Conservation (phyloP, 2,329 filamentous ascomycete species). For the Zalaria sp. region DNA sequence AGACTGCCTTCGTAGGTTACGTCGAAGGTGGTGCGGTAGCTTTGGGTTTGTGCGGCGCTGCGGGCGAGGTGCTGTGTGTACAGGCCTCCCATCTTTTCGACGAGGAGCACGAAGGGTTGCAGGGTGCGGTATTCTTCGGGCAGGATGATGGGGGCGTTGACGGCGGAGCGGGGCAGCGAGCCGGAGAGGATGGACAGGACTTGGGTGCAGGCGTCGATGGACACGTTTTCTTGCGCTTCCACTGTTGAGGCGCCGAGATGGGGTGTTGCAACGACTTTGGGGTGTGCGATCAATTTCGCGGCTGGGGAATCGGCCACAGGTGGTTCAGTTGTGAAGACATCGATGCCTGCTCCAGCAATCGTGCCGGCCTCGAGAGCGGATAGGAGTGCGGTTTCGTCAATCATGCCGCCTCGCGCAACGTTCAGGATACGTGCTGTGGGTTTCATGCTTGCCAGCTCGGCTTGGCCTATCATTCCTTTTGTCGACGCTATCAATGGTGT, state of each 20-base stretch:
- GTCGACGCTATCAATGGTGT: constrained; percentile 69
- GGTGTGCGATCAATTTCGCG: constrained; percentile 49
- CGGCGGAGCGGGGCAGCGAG: constrained; percentile 59
- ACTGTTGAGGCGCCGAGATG: constrained; percentile 68
- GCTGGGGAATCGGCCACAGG: constrained; percentile 46
- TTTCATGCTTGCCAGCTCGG: constrained; percentile 59
- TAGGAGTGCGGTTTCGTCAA: constrained; percentile 61
- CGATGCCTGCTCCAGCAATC: constrained; percentile 64
- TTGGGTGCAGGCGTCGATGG: constrained; percentile 69
- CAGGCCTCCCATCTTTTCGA: constrained; percentile 66
- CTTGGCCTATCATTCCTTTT: constrained; percentile 54
- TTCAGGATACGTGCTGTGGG: constrained; percentile 60
- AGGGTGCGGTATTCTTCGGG: constrained; percentile 68
- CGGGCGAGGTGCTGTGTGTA: constrained; percentile 62
- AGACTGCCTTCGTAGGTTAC: constrained; percentile 66
- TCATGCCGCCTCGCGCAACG: constrained; percentile 65
- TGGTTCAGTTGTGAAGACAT: constrained; percentile 68
- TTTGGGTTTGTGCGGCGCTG: constrained; percentile 16
- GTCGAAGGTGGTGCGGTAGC: constrained; percentile 56
- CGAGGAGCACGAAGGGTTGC: constrained; percentile 59
- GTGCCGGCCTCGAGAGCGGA: constrained; percentile 54
- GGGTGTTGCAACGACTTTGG: constrained; percentile 62
- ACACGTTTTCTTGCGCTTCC: constrained; percentile 75
- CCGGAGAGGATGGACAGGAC: constrained; percentile 60
- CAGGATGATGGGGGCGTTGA: constrained; percentile 70